These are phyloP conservation scores for Pulveroboletus sp. DNA, from an alignment of 768 basidiomycete species.

Conservation along the genomic window DNA sequence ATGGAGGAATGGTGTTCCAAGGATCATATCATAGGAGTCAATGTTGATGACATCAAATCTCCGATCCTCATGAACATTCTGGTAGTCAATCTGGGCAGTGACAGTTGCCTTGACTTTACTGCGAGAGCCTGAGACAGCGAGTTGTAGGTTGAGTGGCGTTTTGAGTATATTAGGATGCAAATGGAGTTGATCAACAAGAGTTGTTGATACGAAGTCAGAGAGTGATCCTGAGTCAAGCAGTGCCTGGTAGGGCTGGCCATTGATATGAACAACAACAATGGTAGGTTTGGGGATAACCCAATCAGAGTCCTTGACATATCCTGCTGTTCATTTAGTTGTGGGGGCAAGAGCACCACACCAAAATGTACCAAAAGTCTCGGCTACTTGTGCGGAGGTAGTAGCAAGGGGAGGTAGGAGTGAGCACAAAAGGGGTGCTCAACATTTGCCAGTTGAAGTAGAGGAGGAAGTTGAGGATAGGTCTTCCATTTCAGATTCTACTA, in stretches of 20 bases:
- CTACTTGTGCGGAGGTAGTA: too few species aligned
- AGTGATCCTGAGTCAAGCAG: constrained; percentile 28
- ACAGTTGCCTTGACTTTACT: constrained; percentile 21
- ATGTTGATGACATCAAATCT: constrained; percentile 40
- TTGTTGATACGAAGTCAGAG: constrained; percentile 32
- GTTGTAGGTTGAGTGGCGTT: constrained; percentile 26
- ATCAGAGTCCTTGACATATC: too few species aligned
- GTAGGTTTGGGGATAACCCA: constrained; percentile 6
- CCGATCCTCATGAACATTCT: constrained; percentile 14
- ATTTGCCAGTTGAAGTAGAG: too few species aligned
- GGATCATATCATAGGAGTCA: constrained; percentile 37
- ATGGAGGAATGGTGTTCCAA: constrained; percentile 39
- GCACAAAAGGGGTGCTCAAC: too few species aligned
- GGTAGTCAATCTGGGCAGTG: constrained; percentile 11
- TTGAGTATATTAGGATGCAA: constrained; percentile 5
- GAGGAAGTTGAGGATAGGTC: too few species aligned
- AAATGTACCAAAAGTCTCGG: too few species aligned
- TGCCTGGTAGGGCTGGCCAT: constrained; percentile 14
- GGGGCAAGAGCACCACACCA: too few species aligned
- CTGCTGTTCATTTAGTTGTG: too few species aligned
- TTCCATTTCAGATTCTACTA: too few species aligned
- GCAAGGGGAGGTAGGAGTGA: too few species aligned
- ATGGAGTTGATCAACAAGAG: constrained; percentile 25
- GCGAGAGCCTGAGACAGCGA: constrained; percentile 31
- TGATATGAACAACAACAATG: constrained; percentile 9